These are phyloP conservation scores for Trichoderma sp. DNA, from an alignment of 2,329 filamentous ascomycete genomes.

Conservation along the genomic window DNA sequence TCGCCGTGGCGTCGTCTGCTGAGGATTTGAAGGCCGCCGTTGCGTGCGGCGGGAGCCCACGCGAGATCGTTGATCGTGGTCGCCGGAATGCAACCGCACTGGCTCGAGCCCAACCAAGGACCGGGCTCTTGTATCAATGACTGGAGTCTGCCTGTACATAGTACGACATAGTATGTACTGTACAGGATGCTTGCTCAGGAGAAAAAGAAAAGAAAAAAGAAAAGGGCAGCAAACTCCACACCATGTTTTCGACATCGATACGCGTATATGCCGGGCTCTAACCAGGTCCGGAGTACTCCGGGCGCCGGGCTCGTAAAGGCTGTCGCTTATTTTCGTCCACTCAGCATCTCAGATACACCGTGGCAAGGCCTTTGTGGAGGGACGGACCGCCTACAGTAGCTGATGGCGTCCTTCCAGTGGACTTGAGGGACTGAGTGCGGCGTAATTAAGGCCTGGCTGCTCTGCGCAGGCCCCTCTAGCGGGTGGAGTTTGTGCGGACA, in stretches of 20 bases:
- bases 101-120: not conserved
- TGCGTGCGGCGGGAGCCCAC: not conserved
- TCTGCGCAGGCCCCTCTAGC: not conserved
- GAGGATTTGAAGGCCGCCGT: not conserved
- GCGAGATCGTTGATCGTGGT: not conserved
- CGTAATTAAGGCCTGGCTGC: constrained; percentile 5
- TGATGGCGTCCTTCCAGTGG: not conserved
- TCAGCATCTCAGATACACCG: not conserved
- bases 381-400: not conserved
- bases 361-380: constrained; percentile 1
- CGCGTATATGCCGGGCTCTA: constrained; percentile 3
- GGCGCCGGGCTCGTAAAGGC: not conserved
- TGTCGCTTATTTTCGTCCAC: constrained; percentile 6
- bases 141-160: not conserved
- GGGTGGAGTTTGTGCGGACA: constrained; percentile 10
- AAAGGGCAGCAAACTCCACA: not conserved
- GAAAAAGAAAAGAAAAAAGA: not conserved
- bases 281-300: constrained; percentile 10
- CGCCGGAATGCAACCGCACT: constrained; percentile 3
- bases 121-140: not conserved
- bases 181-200: not conserved
- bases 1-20: no score
- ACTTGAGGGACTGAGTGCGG: not conserved
- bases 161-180: no score
- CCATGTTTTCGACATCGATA: not conserved